Percentiles rank a stretch among this genome's conserved stretches.
Evolutionary conservation across 1,284 basidiomycete genomes (phyloP).

Genomic region (Calocybe gambosa): DNA sequence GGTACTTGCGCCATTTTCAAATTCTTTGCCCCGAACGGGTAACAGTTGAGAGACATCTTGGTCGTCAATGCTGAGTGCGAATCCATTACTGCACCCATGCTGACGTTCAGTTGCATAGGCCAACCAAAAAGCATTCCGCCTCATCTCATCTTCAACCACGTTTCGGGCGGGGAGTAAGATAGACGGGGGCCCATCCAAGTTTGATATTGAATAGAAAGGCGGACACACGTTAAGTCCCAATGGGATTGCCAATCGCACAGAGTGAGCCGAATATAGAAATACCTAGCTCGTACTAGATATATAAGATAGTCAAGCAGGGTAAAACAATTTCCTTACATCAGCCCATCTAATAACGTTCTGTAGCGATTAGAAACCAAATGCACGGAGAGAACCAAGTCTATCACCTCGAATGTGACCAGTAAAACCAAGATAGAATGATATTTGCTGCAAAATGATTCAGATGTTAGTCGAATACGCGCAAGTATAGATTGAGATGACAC

Average conservation of each 20-base stretch:
- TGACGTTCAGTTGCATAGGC: constrained; percentile 63
- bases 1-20: constrained; percentile 50
- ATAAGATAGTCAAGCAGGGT: constrained; percentile 9
- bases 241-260: constrained; percentile 55
- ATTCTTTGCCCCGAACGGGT: constrained; percentile 55
- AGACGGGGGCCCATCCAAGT: constrained; percentile 44
- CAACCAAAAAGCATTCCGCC: constrained; percentile 69
- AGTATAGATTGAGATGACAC: constrained; percentile 6
- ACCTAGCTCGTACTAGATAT: constrained; percentile 33
- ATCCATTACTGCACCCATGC: constrained; percentile 61
- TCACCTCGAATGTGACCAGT: constrained; percentile 65
- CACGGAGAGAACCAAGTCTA: neutral
- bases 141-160: constrained; percentile 61
- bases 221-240: constrained; percentile 63
- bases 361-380: neutral
- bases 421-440: constrained; percentile 63
- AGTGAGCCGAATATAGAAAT: constrained; percentile 50
- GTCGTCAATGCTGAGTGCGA: constrained; percentile 67
- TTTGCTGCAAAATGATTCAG: constrained; percentile 36
- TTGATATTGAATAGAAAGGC: constrained; percentile 60
- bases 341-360: constrained; percentile 47
- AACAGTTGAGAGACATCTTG: constrained; percentile 65
- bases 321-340: constrained; percentile 40
- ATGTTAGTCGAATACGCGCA: neutral
- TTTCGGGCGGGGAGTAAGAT: constrained; percentile 53